phyloP scores from a whole-genome alignment of 768 basidiomycete species.

The Boletus bicolor region DNA sequence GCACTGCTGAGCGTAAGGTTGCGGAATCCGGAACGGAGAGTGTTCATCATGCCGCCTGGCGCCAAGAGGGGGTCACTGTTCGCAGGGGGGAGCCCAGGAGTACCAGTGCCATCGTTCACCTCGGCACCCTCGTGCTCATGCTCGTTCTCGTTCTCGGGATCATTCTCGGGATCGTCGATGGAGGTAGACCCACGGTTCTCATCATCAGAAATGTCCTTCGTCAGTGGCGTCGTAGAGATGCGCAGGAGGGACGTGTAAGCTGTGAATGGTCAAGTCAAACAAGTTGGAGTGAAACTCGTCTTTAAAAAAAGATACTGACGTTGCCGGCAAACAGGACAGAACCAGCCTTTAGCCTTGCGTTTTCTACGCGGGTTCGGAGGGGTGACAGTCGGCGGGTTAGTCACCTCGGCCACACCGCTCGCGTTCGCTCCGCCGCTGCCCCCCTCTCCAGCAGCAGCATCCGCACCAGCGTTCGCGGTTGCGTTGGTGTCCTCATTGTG shows the following conservation, averaged over 20 bases:
- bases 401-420: constrained; percentile 24
- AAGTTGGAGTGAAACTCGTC: background rate
- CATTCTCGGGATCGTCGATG: constrained; percentile 26
- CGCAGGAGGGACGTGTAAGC: constrained; percentile 87
- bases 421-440: constrained; percentile 15
- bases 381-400: constrained; percentile 22
- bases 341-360: constrained; percentile 95
- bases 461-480: constrained; percentile 25
- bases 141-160: constrained; percentile 12
- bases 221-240: constrained; percentile 67
- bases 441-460: constrained; percentile 23
- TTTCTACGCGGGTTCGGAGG: constrained; percentile 60
- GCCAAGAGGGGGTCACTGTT: constrained; percentile 13
- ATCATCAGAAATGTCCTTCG: constrained; percentile 37
- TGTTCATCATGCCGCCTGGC: constrained; percentile 20
- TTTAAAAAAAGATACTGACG: constrained; percentile 52
- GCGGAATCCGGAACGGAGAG: constrained; percentile 28
- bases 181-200: constrained; percentile 27
- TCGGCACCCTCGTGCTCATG: constrained; percentile 18
- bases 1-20: constrained; percentile 18
- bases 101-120: background rate
- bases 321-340: constrained; percentile 94
- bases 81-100: background rate
- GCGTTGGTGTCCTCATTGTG: constrained; percentile 44
- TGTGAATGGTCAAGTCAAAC: constrained; percentile 25